Conservation (phyloP, 2,329 filamentous ascomycete genomes). For the Scleromitrula shiraiana region DNA sequence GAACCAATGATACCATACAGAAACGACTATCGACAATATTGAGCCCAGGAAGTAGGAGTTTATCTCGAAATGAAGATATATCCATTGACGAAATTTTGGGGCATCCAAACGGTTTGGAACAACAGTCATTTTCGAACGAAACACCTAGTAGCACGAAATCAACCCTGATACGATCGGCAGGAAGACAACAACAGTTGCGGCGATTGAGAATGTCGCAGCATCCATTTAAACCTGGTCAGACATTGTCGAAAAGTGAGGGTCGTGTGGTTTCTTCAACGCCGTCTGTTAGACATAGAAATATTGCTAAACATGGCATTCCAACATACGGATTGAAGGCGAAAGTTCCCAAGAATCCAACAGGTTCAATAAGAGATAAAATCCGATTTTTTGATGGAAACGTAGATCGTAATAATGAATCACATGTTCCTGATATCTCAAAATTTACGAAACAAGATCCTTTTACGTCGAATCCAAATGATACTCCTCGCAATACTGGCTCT, state of each 20-base stretch:
- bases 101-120: too few relatives aligned
- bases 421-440: neutral
- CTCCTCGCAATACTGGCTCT: neutral
- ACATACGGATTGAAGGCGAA: slow-evolving; percentile 1
- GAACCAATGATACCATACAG: slow-evolving; percentile 1
- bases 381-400: slow-evolving; percentile 22
- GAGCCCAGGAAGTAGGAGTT: slow-evolving; percentile 8
- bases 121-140: neutral
- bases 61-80: slow-evolving; percentile 7
- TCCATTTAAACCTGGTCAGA: neutral
- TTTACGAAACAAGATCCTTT: neutral
- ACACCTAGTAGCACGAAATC: slow-evolving; percentile 1
- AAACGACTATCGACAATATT: slow-evolving; percentile 17
- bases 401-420: neutral
- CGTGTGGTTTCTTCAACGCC: neutral
- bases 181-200: neutral
- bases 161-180: neutral
- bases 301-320: neutral
- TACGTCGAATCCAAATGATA: neutral
- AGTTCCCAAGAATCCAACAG: slow-evolving; percentile 7
- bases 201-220: neutral
- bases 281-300: neutral
- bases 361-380: slow-evolving; percentile 21
- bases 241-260: neutral
- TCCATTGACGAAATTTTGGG: neutral